Evolutionary conservation across 257 asterid genomes (phyloP).

Genomic region (Solanum medicagineum): DNA sequence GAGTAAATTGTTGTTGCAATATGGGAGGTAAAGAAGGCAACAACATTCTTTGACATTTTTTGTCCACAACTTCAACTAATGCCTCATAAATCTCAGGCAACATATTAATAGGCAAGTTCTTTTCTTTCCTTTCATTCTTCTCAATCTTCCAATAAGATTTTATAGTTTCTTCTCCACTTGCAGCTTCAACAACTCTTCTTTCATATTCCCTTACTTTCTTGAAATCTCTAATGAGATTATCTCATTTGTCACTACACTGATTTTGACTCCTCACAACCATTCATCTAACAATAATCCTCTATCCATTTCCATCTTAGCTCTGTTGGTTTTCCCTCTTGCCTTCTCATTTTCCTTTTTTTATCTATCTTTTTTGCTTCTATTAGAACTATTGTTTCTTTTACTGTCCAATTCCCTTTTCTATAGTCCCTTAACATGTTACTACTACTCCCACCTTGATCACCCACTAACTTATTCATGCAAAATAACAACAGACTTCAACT

Average conservation of each 20-base stretch:
- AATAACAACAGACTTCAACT: neutral
- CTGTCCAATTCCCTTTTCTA: slow-evolving; percentile 92
- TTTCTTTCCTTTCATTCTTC: slow-evolving; percentile 61
- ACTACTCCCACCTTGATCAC: slow-evolving; percentile 12
- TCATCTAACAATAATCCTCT: slow-evolving; percentile 82
- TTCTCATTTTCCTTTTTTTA: slow-evolving; percentile 66
- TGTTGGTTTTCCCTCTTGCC: slow-evolving; percentile 50
- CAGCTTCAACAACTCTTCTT: slow-evolving; percentile 6
- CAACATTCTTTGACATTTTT: slow-evolving; percentile 16
- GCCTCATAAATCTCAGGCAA: slow-evolving; percentile 67
- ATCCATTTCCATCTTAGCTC: slow-evolving; percentile 97
- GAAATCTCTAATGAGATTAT: slow-evolving; percentile 88
- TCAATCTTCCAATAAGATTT: slow-evolving; percentile 79
- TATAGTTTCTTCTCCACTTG: neutral
- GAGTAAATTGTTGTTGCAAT: slow-evolving; percentile 20
- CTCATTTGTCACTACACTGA: slow-evolving; percentile 96
- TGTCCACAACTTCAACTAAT: slow-evolving; percentile 56
- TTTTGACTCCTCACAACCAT: slow-evolving; percentile 80
- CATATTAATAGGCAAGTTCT: slow-evolving; percentile 70
- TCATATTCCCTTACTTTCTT: slow-evolving; percentile 78
- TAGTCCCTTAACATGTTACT: slow-evolving; percentile 41
- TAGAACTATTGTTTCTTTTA: slow-evolving; percentile 70
- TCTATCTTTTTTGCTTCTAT: slow-evolving; percentile 86
- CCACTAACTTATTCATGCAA: slow-evolving; percentile 39
- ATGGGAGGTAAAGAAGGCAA: slow-evolving; percentile 16